Evolutionary conservation across 768 basidiomycete species (phyloP), one percentile per base, ranked within the genome.

Genomic region (Nevesoporus exiguus): DNA sequence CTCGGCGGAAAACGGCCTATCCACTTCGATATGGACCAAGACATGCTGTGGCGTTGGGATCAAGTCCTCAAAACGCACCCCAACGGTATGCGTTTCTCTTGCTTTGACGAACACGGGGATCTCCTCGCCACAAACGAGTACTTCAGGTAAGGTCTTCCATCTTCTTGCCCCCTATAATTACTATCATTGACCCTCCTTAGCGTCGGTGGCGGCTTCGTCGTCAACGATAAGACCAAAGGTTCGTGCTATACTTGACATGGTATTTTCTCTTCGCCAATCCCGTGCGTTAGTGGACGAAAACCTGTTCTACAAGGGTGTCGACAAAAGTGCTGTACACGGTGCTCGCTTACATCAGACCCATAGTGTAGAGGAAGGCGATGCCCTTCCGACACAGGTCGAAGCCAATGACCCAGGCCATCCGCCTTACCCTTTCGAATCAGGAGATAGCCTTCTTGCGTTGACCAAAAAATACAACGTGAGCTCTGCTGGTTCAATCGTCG

Each of bases 101-200:
- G 83, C 31, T 98, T 93, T 60, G 84, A 79, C 49, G 76, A 80
- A 43, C 76, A 87, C n/a, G 95, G 95, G 2, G 83, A 90, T 58
- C 73, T 98, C 55, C 75, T 98, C 53, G 95, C 95, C 1, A 94
- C 92, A 13, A 98, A 98, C 61, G 90, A 94, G 66, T 98, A 96
- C 64, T 97, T 91, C 66, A 92, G 84, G 80, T 78, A 60, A 39
- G 56, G 46, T 21, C 37, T 43, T 11, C 3, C 15, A 1, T 36
- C 13, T 1, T 13, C 45, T 39, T 44, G n/a, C 9, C 30, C 0
- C 9, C 15, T 27, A 7, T 33, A 3, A 22, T 41, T 30, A 17
- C 25, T 47, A 49, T 25, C 3, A n/a, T 43, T 34, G 3, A 48
- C 33, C 15, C 24, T 21, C 27, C 44, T 25, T 44, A 84, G 89